These are phyloP conservation scores for Coemansia sp. DNA, from an alignment of 192 early-diverging fungal genomes.

Conservation along the genomic window DNA sequence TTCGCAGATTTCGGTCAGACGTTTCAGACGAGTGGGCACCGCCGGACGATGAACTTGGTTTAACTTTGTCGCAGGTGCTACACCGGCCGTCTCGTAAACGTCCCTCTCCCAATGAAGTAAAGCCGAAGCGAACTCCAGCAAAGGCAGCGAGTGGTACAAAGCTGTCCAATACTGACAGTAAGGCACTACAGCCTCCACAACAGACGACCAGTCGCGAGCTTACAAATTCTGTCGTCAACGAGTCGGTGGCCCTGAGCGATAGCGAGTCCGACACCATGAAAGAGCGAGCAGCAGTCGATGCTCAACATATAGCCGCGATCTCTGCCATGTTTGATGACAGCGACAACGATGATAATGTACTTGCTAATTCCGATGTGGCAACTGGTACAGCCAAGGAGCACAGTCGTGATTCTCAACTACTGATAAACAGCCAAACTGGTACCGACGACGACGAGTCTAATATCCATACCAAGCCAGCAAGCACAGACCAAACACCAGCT, in stretches of 20 bases:
- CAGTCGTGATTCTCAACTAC: not conserved
- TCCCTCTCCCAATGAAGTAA: too few species aligned
- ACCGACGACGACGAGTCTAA: not conserved
- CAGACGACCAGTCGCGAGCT: not conserved
- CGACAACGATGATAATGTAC: not conserved
- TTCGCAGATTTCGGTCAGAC: not conserved
- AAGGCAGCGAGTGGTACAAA: not conserved
- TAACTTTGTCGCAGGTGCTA: constrained; percentile 14
- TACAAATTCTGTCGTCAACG: not conserved
- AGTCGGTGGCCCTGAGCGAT: not conserved
- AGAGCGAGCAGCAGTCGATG: not conserved
- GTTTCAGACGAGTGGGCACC: constrained; percentile 26
- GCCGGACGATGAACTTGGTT: constrained; percentile 23
- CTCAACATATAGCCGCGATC: constrained; percentile 7
- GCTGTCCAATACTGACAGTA: not conserved
- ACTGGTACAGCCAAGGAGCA: not conserved
- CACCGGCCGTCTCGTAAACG: not conserved
- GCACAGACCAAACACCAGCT: not conserved
- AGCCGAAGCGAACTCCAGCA: not conserved
- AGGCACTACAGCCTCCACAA: not conserved
- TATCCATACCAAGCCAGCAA: not conserved
- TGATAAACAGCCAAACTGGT: not conserved
- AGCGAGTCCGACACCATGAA: not conserved
- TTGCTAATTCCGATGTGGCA: not conserved
- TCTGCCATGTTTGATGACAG: constrained; percentile 32